phyloP scores from a whole-genome alignment of 2,329 filamentous ascomycete species.

The Xylaria sp. region DNA sequence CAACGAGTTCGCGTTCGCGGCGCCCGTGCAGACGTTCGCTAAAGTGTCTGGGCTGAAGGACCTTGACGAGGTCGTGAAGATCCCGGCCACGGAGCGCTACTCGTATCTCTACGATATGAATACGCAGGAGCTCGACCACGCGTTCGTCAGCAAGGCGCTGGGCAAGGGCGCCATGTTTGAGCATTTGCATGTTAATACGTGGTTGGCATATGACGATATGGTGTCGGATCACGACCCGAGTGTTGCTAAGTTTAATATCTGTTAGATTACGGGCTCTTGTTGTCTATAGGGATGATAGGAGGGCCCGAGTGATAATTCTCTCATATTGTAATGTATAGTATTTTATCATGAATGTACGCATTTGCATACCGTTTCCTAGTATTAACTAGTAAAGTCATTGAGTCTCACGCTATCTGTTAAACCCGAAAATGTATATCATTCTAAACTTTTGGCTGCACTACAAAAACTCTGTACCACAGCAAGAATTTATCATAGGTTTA shows the following conservation, averaged over 20 bases:
- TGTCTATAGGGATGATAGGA: not conserved
- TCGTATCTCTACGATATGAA: constrained; percentile 75
- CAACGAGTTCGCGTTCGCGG: constrained; percentile 72
- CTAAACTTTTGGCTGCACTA: not conserved
- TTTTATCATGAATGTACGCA: too few relatives aligned
- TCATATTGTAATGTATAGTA: too few relatives aligned
- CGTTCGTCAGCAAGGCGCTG: constrained; percentile 52
- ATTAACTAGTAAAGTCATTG: too few relatives aligned
- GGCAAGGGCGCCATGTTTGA: constrained; percentile 55
- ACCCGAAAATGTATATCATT: not conserved
- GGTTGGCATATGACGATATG: constrained; percentile 61
- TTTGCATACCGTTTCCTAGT: too few relatives aligned
- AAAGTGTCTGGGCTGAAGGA: constrained; percentile 62
- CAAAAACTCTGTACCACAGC: too few relatives aligned
- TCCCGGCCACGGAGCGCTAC: constrained; percentile 65
- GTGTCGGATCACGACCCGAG: constrained; percentile 74
- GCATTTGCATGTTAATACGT: constrained; percentile 75
- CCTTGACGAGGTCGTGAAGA: constrained; percentile 63
- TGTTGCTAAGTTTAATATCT: constrained; percentile 68
- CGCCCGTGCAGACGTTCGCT: constrained; percentile 62
- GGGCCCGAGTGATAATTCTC: too few relatives aligned
- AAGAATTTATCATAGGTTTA: too few relatives aligned
- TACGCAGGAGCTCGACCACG: constrained; percentile 72
- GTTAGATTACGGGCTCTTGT: constrained; percentile 12
- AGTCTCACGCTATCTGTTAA: not conserved